These are phyloP conservation scores for Penicillium lagena DNA, from an alignment of 495 filamentous ascomycete species.

Conservation along the genomic window DNA sequence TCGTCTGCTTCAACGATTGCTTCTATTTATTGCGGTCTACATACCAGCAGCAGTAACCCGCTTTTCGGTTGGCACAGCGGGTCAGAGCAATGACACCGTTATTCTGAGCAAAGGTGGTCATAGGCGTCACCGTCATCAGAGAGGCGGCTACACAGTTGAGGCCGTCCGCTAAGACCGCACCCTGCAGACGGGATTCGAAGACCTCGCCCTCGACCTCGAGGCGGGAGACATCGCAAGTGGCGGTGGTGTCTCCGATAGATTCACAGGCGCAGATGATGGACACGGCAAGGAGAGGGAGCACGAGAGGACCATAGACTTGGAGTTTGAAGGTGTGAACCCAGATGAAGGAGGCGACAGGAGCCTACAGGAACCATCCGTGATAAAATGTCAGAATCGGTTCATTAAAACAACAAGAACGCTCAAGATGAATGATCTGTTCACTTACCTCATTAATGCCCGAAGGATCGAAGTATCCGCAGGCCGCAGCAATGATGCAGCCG, in stretches of 20 bases:
- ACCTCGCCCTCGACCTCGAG: conserved; percentile 71
- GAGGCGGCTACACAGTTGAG: conserved; percentile 74
- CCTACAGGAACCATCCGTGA: too few species aligned
- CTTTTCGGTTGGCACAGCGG: conserved; percentile 80
- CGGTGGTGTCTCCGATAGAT: conserved; percentile 65
- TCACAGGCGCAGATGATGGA: conserved; percentile 87
- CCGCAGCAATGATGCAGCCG: conserved; percentile 82
- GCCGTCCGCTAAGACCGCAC: conserved; percentile 72
- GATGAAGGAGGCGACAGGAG: conserved; percentile 77
- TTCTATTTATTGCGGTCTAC: too few species aligned
- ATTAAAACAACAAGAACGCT: too few species aligned
- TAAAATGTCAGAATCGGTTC: too few species aligned
- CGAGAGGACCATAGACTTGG: conserved; percentile 72
- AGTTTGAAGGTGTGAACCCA: conserved; percentile 88
- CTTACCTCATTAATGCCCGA: conserved; percentile 62
- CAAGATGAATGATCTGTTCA: too few species aligned
- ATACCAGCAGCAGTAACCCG: conserved; percentile 70
- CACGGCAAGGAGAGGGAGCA: conserved; percentile 77
- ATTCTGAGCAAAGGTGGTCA: conserved; percentile 80
- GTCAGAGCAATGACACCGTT: conserved; percentile 91
- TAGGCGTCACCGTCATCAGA: conserved; percentile 78
- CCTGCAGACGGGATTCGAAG: conserved; percentile 91
- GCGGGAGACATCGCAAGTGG: conserved; percentile 70
- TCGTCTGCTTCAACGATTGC: too few species aligned
- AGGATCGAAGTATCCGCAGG: conserved; percentile 75